phyloP scores from a whole-genome alignment of 148 eudicot genomes.

The Rhododendron ovatum region DNA sequence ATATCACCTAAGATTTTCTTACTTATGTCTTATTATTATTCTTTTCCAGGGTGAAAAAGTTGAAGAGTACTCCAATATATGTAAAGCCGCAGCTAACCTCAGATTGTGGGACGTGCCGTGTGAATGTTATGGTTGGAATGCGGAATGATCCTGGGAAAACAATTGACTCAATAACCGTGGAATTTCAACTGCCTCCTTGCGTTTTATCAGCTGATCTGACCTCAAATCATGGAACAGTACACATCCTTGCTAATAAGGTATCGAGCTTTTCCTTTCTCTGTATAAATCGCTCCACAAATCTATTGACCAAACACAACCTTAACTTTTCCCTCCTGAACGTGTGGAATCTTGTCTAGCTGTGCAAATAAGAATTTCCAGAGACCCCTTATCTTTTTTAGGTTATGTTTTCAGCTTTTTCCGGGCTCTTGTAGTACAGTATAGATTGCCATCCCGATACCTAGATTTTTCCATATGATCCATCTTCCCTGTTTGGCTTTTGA shows the following conservation, averaged over 20 bases:
- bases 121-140: constrained; percentile 77
- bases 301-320: background rate
- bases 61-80: constrained; percentile 82
- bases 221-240: constrained; percentile 76
- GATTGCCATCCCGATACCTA: background rate
- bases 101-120: constrained; percentile 81
- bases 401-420: background rate
- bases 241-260: constrained; percentile 89
- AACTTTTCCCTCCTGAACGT: background rate
- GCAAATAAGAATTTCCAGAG: background rate
- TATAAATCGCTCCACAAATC: background rate
- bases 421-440: background rate
- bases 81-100: constrained; percentile 92
- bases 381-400: background rate
- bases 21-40: background rate
- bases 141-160: constrained; percentile 84
- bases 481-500: background rate
- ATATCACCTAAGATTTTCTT: background rate
- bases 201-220: constrained; percentile 70
- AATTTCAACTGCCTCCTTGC: constrained; percentile 73
- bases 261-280: background rate
- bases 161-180: constrained; percentile 69
- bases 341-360: background rate
- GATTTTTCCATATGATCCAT: background rate
- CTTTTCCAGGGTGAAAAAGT: constrained; percentile 64